Evolutionary conservation across 139 green algal species (phyloP).

Genomic region (Chlorella sp.): DNA sequence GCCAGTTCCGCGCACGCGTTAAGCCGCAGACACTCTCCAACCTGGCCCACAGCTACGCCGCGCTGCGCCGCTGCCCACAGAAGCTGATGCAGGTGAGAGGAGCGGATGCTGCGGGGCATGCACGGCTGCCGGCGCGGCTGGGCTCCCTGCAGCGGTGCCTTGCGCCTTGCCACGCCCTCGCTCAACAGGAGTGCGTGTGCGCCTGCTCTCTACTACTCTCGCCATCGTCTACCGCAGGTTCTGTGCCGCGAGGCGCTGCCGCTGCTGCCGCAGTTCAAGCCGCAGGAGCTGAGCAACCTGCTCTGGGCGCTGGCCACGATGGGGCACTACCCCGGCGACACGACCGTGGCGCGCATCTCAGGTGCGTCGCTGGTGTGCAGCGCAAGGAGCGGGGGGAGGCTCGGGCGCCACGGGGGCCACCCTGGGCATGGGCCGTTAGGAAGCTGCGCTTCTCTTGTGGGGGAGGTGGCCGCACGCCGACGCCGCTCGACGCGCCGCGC

Average conservation of each 20-base stretch:
- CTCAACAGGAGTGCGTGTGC: too few relatives aligned
- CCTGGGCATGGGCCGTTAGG: too few relatives aligned
- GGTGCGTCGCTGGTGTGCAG: too few relatives aligned
- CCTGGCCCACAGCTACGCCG: conserved; percentile 51
- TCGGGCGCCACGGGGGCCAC: too few relatives aligned
- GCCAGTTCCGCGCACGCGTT: conserved; percentile 32
- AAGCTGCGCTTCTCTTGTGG: too few relatives aligned
- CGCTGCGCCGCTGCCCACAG: conserved; percentile 37
- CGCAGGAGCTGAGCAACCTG: conserved; percentile 55
- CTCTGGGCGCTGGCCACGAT: conserved; percentile 45
- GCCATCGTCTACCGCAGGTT: background rate
- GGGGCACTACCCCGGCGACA: conserved; percentile 27
- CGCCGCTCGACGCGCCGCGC: too few relatives aligned
- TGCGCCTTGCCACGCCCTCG: too few relatives aligned
- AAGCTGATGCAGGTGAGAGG: conserved; percentile 21
- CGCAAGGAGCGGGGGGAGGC: too few relatives aligned
- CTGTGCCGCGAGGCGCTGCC: conserved; percentile 15
- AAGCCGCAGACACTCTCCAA: conserved; percentile 54
- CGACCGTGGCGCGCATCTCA: background rate
- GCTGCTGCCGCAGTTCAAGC: conserved; percentile 46
- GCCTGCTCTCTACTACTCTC: too few relatives aligned
- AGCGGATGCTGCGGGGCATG: too few relatives aligned
- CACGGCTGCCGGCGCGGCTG: background rate
- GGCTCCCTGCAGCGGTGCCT: background rate
- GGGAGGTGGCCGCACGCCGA: too few relatives aligned